A percentile compares a stretch with the other conserved stretches of the same genome.
These are phyloP conservation scores for Yamadazyma olivae DNA, from an alignment of 805 yeast genomes.

Conservation along the genomic window DNA sequence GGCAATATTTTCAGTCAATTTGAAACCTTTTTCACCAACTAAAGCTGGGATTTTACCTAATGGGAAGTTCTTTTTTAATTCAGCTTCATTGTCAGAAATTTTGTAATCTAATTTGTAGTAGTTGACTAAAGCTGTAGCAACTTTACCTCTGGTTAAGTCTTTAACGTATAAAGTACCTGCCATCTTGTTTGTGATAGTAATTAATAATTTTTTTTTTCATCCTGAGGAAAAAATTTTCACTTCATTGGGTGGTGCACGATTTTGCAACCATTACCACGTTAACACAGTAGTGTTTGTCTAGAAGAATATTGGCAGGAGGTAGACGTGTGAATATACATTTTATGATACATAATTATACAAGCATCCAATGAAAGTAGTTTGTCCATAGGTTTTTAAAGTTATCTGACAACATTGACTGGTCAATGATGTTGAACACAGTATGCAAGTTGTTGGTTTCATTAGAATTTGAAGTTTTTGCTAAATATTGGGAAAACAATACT, in stretches of 20 bases:
- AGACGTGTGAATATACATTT: background rate
- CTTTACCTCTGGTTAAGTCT: conserved; percentile 25
- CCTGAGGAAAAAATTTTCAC: conserved; percentile 7
- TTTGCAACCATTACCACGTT: too few relatives aligned
- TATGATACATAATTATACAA: conserved; percentile 1
- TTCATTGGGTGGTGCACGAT: background rate
- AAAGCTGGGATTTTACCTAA: conserved; percentile 65
- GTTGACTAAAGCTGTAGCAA: conserved; percentile 52
- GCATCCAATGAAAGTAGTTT: conserved; percentile 15
- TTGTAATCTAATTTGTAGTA: conserved; percentile 58
- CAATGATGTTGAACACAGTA: conserved; percentile 16
- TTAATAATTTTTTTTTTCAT: conserved; percentile 4
- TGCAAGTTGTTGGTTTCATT: background rate
- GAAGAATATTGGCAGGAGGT: background rate
- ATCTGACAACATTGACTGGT: conserved; percentile 16
- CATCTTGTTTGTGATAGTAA: conserved; percentile 37
- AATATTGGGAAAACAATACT: conserved; percentile 20
- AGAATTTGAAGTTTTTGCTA: conserved; percentile 8
- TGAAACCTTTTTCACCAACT: conserved; percentile 67
- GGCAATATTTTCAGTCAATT: conserved; percentile 69
- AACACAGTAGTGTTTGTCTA: too few relatives aligned
- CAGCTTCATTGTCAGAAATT: conserved; percentile 40
- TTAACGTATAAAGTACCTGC: conserved; percentile 64
- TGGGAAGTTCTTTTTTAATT: conserved; percentile 55
- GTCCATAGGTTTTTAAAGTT: conserved; percentile 20